Base-by-base conservation (phyloP, 768 basidiomycete genomes). In the Boletus speciosus region DNA sequence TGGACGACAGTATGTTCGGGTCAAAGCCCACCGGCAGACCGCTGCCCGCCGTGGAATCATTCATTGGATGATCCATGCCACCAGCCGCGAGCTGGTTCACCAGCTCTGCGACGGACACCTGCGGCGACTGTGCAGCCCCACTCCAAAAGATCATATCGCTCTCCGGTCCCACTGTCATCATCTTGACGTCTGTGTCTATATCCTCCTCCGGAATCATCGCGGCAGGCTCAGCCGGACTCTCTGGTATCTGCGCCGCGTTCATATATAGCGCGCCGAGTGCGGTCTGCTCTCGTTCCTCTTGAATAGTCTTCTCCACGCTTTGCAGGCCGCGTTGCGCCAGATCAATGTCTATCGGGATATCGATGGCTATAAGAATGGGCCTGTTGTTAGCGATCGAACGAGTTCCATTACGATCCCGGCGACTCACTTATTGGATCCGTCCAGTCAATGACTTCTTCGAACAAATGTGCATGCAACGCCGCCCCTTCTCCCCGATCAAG, bases 401-500 rank as follows among this genome's bases (percentile, higher is more conserved):
- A 25, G 58, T 31, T 38, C 31, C 29, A 39, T 62, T 25, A 55
- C 47, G 38, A 55, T 64, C 55, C 38, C 52, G 49, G 43, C 6
- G 39, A 75, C 88, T 83, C 79, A 93, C 92, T 76, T 64, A 80
- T 70, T 54, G 89, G 90, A 66, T 93, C 92, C 64, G 76, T 76
- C 90, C 90, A 93, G 76, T 93, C 92, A 61, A 91, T 76, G 53
- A 83, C 78, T 74, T 93, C 91, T 74, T 93, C 91, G 70, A 93
- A 93, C 57, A 89, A 65, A 67, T 85, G 86, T 57, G 83, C 82
- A 66, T 93, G 90, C 63, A 93, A 69, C 49, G 91, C 89, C 52
- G 88, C 89, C 47, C 91, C 91, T 70, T 93, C 92, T 68, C 83
- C 87, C 69, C 88, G 82, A 74, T 93, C 91, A 76, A 93, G 78